phyloP scores from a whole-genome alignment of 164 flowering plant genomes.

The Stephania yunnanensis region DNA sequence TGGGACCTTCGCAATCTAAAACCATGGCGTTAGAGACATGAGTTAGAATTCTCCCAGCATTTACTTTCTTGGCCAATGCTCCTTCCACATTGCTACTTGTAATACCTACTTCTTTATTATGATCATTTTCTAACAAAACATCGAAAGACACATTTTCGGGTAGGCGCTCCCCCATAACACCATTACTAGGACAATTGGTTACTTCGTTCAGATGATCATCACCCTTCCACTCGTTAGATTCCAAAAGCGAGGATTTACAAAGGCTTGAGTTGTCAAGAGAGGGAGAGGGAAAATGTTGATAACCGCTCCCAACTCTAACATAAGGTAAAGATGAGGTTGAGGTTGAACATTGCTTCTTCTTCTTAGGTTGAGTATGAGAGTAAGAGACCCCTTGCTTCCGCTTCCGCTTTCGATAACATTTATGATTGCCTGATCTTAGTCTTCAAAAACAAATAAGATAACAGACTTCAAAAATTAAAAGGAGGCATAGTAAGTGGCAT shows the following conservation, averaged over 20 bases:
- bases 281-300: conserved; percentile 21
- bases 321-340: neutral
- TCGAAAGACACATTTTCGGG: conserved; percentile 27
- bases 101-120: conserved; percentile 25
- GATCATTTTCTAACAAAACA: conserved; percentile 13
- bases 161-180: conserved; percentile 15
- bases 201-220: neutral
- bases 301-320: conserved; percentile 14
- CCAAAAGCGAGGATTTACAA: conserved; percentile 10
- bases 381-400: conserved; percentile 46
- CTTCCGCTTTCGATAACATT: conserved; percentile 48
- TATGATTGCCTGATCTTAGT: conserved; percentile 38
- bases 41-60: conserved; percentile 24
- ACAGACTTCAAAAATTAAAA: too few relatives aligned
- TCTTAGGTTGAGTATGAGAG: conserved; percentile 48
- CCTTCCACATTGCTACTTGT: conserved; percentile 43
- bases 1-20: conserved; percentile 27
- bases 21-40: conserved; percentile 27
- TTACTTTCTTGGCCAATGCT: conserved; percentile 12
- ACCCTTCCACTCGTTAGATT: neutral
- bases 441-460: conserved; percentile 22
- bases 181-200: conserved; percentile 6
- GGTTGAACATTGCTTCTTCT: conserved; percentile 48
- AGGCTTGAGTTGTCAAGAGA: conserved; percentile 17
- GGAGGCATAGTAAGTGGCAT: too few relatives aligned